Evolutionary conservation across 257 asterid species (phyloP).

Genomic region (Schizonepeta tenuifolia): DNA sequence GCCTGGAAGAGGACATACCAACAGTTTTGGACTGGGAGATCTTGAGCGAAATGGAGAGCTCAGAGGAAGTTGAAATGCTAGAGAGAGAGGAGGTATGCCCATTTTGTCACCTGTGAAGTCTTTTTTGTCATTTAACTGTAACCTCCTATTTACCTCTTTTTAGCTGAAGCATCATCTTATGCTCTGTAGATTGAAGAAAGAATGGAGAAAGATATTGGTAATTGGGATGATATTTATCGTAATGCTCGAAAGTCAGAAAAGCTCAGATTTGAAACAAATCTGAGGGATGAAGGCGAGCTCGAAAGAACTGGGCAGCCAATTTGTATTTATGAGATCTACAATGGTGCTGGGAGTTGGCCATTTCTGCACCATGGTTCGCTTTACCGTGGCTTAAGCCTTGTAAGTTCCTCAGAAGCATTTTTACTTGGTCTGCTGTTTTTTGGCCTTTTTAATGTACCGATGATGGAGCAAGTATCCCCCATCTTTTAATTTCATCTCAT

Average conservation of each 20-base stretch:
- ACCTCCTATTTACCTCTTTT: constrained; percentile 20
- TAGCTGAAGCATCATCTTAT: constrained; percentile 45
- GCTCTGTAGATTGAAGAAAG: constrained; percentile 82
- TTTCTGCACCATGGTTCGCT: constrained; percentile 97
- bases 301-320: constrained; percentile 97
- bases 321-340: constrained; percentile 92
- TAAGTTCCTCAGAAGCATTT: constrained; percentile 49
- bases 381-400: constrained; percentile 98
- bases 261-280: constrained; percentile 83
- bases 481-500: background rate
- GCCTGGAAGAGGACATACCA: constrained; percentile 55
- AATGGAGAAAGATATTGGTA: constrained; percentile 84
- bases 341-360: constrained; percentile 96
- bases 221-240: constrained; percentile 91
- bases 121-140: constrained; percentile 26
- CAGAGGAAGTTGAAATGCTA: constrained; percentile 84
- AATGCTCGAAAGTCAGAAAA: constrained; percentile 94
- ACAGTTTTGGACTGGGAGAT: constrained; percentile 79
- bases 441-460: background rate
- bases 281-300: constrained; percentile 98
- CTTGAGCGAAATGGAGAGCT: constrained; percentile 72
- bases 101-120: constrained; percentile 25
- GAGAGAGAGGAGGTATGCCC: constrained; percentile 83
- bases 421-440: background rate
- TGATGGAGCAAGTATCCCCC: constrained; percentile 20